These are phyloP conservation scores for Diaporthe sp. DNA, from an alignment of 2,329 filamentous ascomycete species.

Conservation along the genomic window DNA sequence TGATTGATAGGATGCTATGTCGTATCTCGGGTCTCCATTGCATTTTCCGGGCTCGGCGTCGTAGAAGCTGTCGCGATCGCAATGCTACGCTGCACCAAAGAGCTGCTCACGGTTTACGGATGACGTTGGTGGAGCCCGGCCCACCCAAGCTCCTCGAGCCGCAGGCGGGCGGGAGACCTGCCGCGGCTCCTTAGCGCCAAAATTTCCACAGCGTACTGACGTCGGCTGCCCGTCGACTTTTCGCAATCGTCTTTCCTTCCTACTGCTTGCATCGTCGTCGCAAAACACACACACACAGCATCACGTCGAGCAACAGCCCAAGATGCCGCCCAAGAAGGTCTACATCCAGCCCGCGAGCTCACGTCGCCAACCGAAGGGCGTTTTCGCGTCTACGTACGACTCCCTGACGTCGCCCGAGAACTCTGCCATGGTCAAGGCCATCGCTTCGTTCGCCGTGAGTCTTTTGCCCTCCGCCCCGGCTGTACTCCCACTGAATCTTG, in stretches of 20 bases:
- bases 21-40: slow-evolving; percentile 25
- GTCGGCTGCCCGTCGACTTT: slow-evolving; percentile 34
- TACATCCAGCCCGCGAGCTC: slow-evolving; percentile 61
- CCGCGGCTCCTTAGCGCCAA: slow-evolving; percentile 24
- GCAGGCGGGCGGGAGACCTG: slow-evolving; percentile 10
- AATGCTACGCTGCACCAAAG: not conserved
- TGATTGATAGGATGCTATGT: slow-evolving; percentile 1
- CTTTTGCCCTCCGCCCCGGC: not conserved
- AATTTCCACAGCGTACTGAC: slow-evolving; percentile 34
- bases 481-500: too few species aligned
- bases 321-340: slow-evolving; percentile 75
- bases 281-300: slow-evolving; percentile 42
- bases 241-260: slow-evolving; percentile 1
- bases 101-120: not conserved
- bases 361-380: slow-evolving; percentile 61
- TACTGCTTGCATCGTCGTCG: slow-evolving; percentile 3
- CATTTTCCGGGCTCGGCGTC: slow-evolving; percentile 10
- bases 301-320: slow-evolving; percentile 41
- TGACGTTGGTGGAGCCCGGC: slow-evolving; percentile 23
- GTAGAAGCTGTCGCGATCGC: not conserved
- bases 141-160: slow-evolving; percentile 6
- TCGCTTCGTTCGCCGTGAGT: slow-evolving; percentile 71
- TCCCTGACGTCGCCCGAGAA: slow-evolving; percentile 73
- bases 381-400: slow-evolving; percentile 67
- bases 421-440: slow-evolving; percentile 71